Evolutionary conservation across 768 basidiomycete genomes (phyloP), one percentile per base, ranked within the genome.

Genomic region (Mycena indigotica): DNA sequence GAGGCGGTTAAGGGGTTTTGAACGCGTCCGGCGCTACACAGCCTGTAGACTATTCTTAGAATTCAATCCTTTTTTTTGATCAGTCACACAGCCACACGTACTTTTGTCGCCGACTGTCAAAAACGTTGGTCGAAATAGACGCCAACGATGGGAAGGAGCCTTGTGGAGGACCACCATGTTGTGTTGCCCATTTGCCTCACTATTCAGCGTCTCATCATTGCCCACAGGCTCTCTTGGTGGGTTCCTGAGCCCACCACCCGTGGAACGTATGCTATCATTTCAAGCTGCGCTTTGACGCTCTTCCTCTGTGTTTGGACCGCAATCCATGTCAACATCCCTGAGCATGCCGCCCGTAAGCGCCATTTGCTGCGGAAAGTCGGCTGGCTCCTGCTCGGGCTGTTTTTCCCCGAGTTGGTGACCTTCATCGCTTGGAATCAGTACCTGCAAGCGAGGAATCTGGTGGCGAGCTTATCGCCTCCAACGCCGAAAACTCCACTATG

Each of bases 281-380:
- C 52, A 12, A 57, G 60, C 60, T 61, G 60, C 52, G 44, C 53
- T 21, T 62, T 39, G 26, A 50, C 52, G 23, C 38, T 48, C n/a
- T 60, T 38, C 30, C 52, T 60, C 38, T 59, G 32, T n/a, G 32
- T 35, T 17, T 35, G 32, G 32, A 35, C 32, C 17, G 32, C 32
- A 17, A 35, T 35, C 17, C 32, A 35, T 17, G 10, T 35, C 32
- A 35, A 35, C 32, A 35, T 35, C 8, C 32, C 32, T 35, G 32
- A 53, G 16, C 25, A 29, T 13, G 12, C 39, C 4, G 40, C 52
- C 10, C 35, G 52, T 2, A 17, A 8, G 32, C 8, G 32, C 10
- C 32, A 35, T 8, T 53, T 53, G 16, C 15, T 53, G 3, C 52
- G 52, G 26, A 53, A 53, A 28, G n/a, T 53, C 5, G 23, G 5